Evolutionary conservation across 116 monocot genomes (phyloP).

Genomic region (Dioscorea cayenensis): DNA sequence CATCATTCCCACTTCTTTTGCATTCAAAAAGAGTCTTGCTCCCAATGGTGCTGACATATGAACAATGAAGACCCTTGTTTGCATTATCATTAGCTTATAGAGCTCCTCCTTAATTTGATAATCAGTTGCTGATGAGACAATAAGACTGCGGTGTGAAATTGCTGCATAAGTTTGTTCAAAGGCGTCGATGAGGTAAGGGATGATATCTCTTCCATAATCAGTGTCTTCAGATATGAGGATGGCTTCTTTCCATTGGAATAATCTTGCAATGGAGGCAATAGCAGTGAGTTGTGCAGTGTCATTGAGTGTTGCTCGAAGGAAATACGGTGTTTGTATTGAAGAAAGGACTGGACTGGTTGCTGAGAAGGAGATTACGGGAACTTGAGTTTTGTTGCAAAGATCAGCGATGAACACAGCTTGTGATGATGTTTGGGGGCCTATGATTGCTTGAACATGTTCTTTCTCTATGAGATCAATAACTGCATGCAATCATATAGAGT

Average conservation of each 20-base stretch:
- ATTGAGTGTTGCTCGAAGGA: not conserved
- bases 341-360: not conserved
- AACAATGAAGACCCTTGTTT: constrained; percentile 5
- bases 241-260: constrained; percentile 4
- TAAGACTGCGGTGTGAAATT: not conserved
- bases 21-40: constrained; percentile 3
- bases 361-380: not conserved
- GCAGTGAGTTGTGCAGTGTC: constrained; percentile 1
- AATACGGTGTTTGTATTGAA: not conserved
- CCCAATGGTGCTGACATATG: not conserved
- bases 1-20: constrained; percentile 16
- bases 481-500: constrained; percentile 1
- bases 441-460: constrained; percentile 38
- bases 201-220: constrained; percentile 4
- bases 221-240: constrained; percentile 4
- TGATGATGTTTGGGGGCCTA: constrained; percentile 37
- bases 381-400: not conserved
- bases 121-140: not conserved
- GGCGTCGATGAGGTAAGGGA: constrained; percentile 5
- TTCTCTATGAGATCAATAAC: constrained; percentile 45
- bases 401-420: constrained; percentile 13
- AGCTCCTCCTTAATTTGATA: not conserved
- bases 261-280: not conserved
- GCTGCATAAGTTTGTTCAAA: not conserved
- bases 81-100: constrained; percentile 3